A percentile compares a stretch with the other conserved stretches of the same genome.
Evolutionary conservation across 768 basidiomycete genomes (phyloP).

Genomic region (Lentinus brumalis): DNA sequence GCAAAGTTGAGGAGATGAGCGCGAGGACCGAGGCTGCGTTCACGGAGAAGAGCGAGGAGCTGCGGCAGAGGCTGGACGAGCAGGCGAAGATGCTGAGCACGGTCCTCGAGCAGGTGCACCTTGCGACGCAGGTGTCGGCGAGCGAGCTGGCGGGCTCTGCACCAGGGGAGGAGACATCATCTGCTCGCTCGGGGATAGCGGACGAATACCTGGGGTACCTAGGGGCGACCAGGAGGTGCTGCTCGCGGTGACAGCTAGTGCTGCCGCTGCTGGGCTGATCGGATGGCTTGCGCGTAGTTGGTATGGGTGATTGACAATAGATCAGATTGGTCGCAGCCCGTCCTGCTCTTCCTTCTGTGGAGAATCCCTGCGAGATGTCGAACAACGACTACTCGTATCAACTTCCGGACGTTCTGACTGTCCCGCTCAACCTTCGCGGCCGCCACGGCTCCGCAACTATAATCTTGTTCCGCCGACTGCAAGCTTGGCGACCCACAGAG

Average conservation of each 20-base stretch:
- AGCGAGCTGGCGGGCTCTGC: slow-evolving; percentile 12
- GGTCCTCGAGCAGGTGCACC: slow-evolving; percentile 27
- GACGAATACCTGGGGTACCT: slow-evolving; percentile 9
- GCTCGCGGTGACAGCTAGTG: slow-evolving; percentile 23
- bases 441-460: too few species aligned
- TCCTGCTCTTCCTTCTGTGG: not conserved
- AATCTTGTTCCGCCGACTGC: too few species aligned
- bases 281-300: slow-evolving; percentile 33
- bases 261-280: slow-evolving; percentile 25
- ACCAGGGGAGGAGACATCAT: slow-evolving; percentile 10
- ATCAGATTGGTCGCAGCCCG: not conserved
- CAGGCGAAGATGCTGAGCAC: slow-evolving; percentile 43
- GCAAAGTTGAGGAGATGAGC: slow-evolving; percentile 59
- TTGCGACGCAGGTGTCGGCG: slow-evolving; percentile 13
- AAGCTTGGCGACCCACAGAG: too few species aligned
- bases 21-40: slow-evolving; percentile 37
- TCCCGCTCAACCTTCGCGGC: too few species aligned
- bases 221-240: slow-evolving; percentile 26
- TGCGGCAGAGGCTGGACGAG: slow-evolving; percentile 49
- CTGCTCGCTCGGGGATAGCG: slow-evolving; percentile 3
- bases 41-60: slow-evolving; percentile 48
- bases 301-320: slow-evolving; percentile 25
- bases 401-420: too few species aligned
- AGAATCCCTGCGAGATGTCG: not conserved
- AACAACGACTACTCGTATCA: too few species aligned